Conservation (phyloP, 2,329 filamentous ascomycete genomes). For the Trichoderma brevicompactum region DNA sequence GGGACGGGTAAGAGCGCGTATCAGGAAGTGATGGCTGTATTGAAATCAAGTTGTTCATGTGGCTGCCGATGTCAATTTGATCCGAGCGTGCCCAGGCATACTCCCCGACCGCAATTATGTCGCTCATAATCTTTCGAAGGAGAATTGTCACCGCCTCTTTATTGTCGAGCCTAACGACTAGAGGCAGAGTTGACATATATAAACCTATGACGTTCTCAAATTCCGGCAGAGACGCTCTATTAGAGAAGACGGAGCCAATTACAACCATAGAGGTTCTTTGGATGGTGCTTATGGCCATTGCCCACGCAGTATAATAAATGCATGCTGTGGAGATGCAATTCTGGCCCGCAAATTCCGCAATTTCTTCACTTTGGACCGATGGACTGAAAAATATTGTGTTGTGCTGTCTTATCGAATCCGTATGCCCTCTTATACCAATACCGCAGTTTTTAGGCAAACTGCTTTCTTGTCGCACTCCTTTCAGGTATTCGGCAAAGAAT, state of each 20-base stretch:
- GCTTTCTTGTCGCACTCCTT: not conserved
- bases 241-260: constrained; percentile 23
- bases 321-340: constrained; percentile 12
- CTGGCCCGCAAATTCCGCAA: constrained; percentile 2
- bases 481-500: not conserved
- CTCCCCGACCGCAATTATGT: constrained; percentile 12
- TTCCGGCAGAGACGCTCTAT: constrained; percentile 14
- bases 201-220: constrained; percentile 12
- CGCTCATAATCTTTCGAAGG: constrained; percentile 7
- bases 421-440: not conserved
- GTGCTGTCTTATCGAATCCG: not conserved
- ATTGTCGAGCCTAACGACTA: constrained; percentile 8
- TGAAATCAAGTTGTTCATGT: constrained; percentile 7
- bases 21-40: constrained; percentile 16
- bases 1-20: not conserved
- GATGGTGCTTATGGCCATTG: constrained; percentile 23
- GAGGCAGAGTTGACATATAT: constrained; percentile 24
- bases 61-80: constrained; percentile 15
- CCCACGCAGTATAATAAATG: constrained; percentile 26
- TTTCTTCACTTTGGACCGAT: not conserved
- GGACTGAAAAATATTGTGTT: not conserved
- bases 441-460: not conserved
- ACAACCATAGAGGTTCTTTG: not conserved
- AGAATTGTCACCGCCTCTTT: not conserved
- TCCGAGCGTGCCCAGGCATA: constrained; percentile 25